Conservation (phyloP, 1,284 basidiomycete species). For the Schizophyllum commune region DNA sequence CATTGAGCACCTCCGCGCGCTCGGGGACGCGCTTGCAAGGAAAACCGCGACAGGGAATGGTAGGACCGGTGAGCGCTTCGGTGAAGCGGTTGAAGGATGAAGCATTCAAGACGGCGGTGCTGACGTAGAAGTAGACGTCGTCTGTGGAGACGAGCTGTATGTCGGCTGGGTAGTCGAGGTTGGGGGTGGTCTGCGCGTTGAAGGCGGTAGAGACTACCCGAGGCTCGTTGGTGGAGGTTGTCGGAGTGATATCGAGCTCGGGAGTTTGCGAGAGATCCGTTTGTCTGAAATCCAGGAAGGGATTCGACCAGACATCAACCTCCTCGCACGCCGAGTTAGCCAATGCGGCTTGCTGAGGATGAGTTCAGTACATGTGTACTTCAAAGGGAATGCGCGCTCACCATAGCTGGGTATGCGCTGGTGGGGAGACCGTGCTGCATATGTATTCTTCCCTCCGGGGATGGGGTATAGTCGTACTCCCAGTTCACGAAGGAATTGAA, state of each 20-base stretch:
- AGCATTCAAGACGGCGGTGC: not conserved
- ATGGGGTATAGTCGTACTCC: not conserved
- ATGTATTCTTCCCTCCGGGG: no score
- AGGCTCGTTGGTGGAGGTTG: not conserved
- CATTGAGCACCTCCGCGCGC: slow-evolving; percentile 1
- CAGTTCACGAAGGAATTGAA: not conserved
- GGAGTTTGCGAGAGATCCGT: not conserved
- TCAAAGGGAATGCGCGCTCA: not conserved
- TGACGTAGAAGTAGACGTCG: not conserved
- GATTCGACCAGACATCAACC: not conserved
- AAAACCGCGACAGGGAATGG: not conserved
- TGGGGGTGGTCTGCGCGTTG: not conserved
- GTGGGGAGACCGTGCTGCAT: not conserved
- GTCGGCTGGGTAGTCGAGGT: not conserved
- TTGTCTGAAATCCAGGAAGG: not conserved
- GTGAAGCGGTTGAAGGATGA: not conserved
- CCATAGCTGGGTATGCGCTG: not conserved
- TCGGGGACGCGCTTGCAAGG: not conserved
- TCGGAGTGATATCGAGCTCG: not conserved
- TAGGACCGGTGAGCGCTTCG: not conserved
- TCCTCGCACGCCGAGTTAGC: not conserved
- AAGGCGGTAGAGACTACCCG: not conserved
- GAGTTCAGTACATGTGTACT: not conserved
- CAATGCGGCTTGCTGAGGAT: no score
- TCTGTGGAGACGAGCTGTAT: not conserved